These are phyloP conservation scores for Rhynchosporium graminicola DNA, from an alignment of 2,329 filamentous ascomycete genomes.

Conservation along the genomic window DNA sequence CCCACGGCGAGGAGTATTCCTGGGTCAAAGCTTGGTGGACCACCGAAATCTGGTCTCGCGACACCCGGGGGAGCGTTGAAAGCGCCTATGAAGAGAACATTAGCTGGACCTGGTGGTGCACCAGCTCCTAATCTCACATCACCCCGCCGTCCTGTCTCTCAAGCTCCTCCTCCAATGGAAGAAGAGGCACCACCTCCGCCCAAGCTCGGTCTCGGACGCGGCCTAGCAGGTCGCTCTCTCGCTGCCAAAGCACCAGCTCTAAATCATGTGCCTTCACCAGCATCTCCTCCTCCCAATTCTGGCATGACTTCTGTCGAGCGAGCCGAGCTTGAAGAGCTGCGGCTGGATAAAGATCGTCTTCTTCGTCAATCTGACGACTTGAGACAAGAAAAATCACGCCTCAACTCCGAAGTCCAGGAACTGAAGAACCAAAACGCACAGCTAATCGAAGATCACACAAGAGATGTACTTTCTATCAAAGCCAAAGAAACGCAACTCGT, in stretches of 20 bases:
- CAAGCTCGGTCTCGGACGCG: slow-evolving; percentile 50
- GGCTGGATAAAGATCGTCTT: slow-evolving; percentile 78
- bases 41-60: slow-evolving; percentile 54
- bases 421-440: slow-evolving; percentile 96
- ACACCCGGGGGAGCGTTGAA: slow-evolving; percentile 51
- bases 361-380: slow-evolving; percentile 76
- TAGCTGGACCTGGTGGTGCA: slow-evolving; percentile 49
- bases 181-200: slow-evolving; percentile 42
- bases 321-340: slow-evolving; percentile 88
- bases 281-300: slow-evolving; percentile 60
- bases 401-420: slow-evolving; percentile 86
- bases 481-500: slow-evolving; percentile 98
- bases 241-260: slow-evolving; percentile 67
- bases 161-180: slow-evolving; percentile 49
- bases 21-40: slow-evolving; percentile 56
- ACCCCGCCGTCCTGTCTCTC: slow-evolving; percentile 48
- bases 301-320: slow-evolving; percentile 79
- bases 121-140: slow-evolving; percentile 46
- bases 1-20: slow-evolving; percentile 54
- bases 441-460: slow-evolving; percentile 94
- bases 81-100: slow-evolving; percentile 56
- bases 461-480: slow-evolving; percentile 94
- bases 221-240: slow-evolving; percentile 82
- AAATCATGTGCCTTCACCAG: slow-evolving; percentile 51
- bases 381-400: slow-evolving; percentile 76